Conservation (phyloP, 208 protist species). For the Trypanosoma cruzi region DNA sequence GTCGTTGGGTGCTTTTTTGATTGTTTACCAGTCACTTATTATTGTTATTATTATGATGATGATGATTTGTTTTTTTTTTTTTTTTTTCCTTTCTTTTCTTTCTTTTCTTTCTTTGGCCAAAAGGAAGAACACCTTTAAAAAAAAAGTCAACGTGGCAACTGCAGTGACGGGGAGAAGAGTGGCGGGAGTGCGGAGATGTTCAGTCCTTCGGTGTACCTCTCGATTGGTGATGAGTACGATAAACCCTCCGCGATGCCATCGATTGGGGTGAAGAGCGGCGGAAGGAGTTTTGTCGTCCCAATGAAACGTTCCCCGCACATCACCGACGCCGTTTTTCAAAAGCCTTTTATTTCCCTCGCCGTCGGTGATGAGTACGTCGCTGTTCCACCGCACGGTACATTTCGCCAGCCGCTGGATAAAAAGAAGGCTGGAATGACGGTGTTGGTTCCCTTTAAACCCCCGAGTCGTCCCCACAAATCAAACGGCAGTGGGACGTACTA, state of each 20-base stretch:
- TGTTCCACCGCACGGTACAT: slow-evolving; percentile 46
- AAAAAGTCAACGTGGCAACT: background rate
- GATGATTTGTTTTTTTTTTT: background rate
- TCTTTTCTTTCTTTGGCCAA: slow-evolving; percentile 13
- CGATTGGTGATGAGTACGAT: slow-evolving; percentile 92
- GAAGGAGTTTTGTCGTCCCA: slow-evolving; percentile 66
- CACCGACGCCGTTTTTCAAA: slow-evolving; percentile 68
- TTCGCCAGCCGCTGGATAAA: slow-evolving; percentile 27
- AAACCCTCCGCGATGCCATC: slow-evolving; percentile 40
- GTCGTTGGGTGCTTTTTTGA: slow-evolving; percentile 5
- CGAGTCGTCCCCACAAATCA: slow-evolving; percentile 67
- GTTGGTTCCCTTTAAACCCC: slow-evolving; percentile 55
- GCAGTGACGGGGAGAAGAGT: background rate
- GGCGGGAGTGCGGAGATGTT: slow-evolving; percentile 47
- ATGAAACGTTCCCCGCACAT: slow-evolving; percentile 77
- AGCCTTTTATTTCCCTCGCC: slow-evolving; percentile 71
- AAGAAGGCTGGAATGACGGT: slow-evolving; percentile 16
- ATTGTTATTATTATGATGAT: too few species aligned
- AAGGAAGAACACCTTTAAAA: slow-evolving; percentile 11
- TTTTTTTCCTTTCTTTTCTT: too few species aligned
- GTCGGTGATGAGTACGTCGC: slow-evolving; percentile 74
- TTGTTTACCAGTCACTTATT: too few species aligned
- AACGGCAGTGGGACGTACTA: slow-evolving; percentile 89
- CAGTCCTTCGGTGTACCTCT: slow-evolving; percentile 76
- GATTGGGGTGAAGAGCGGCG: slow-evolving; percentile 11